These are phyloP conservation scores for Phoma sp. DNA, from an alignment of 2,329 filamentous ascomycete species.

Conservation along the genomic window DNA sequence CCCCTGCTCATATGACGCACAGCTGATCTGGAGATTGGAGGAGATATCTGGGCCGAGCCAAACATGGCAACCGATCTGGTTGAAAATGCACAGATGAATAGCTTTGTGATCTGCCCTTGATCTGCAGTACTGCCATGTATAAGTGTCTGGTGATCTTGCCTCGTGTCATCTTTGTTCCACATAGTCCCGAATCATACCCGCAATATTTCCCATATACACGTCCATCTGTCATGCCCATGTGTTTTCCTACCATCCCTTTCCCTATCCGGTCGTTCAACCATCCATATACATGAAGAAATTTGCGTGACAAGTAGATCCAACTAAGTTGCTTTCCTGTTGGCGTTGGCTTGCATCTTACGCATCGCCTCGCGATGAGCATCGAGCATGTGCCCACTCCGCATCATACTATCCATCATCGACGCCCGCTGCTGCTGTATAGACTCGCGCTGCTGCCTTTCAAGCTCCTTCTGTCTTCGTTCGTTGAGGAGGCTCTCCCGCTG, in stretches of 20 bases:
- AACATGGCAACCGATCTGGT: neutral
- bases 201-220: neutral
- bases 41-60: too few relatives aligned
- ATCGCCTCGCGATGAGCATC: constrained; percentile 80
- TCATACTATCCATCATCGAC: constrained; percentile 72
- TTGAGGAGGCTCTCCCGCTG: constrained; percentile 58
- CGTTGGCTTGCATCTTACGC: constrained; percentile 74
- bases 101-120: neutral
- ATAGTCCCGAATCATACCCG: neutral
- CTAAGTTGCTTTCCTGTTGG: constrained; percentile 49
- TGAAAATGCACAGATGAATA: neutral
- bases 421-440: constrained; percentile 65
- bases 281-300: constrained; percentile 3
- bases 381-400: constrained; percentile 76
- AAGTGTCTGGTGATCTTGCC: neutral
- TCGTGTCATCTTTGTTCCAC: neutral
- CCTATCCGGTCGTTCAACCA: constrained; percentile 5
- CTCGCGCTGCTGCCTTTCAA: constrained; percentile 64
- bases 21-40: too few relatives aligned
- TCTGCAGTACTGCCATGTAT: constrained; percentile 1
- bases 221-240: neutral
- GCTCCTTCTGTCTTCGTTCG: constrained; percentile 68
- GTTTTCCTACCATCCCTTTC: neutral
- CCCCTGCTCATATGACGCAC: neutral
- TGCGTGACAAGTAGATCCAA: constrained; percentile 5